phyloP scores from a whole-genome alignment of 2,329 filamentous ascomycete species.

The Chrysoporthe cubensis region DNA sequence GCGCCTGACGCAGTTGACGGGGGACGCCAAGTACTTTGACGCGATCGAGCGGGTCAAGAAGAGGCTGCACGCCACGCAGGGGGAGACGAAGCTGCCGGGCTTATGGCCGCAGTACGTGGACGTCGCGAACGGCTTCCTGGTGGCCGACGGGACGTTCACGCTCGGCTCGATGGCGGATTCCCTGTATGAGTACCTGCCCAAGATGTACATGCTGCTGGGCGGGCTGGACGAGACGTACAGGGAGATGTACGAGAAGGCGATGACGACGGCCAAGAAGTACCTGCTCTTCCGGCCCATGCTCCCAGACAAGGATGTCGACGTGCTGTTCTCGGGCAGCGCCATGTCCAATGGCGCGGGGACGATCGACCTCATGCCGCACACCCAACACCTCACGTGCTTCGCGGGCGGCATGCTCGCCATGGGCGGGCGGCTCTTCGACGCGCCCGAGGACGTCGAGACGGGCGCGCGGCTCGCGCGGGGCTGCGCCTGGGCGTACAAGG shows the following conservation, averaged over 20 bases:
- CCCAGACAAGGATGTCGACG: constrained; percentile 55
- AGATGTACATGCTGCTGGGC: constrained; percentile 65
- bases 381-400: constrained; percentile 49
- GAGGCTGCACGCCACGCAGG: constrained; percentile 67
- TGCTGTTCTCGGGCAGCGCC: constrained; percentile 60
- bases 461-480: constrained; percentile 55
- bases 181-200: constrained; percentile 63
- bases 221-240: constrained; percentile 66
- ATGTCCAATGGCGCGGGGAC: constrained; percentile 35
- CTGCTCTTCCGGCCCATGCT: constrained; percentile 73
- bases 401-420: constrained; percentile 50
- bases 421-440: constrained; percentile 41
- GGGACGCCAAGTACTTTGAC: constrained; percentile 75
- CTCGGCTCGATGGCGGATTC: constrained; percentile 53
- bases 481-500: constrained; percentile 59
- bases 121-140: constrained; percentile 55
- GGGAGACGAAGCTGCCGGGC: constrained; percentile 69
- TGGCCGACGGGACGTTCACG: constrained; percentile 43
- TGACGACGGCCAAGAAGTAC: constrained; percentile 63
- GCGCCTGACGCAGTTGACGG: constrained; percentile 73
- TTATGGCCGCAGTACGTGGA: constrained; percentile 73
- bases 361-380: constrained; percentile 39
- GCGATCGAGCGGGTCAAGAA: constrained; percentile 75
- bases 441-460: constrained; percentile 46
- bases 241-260: constrained; percentile 65